These are phyloP conservation scores for Westerdykella aurantiaca DNA, from an alignment of 2,329 filamentous ascomycete species.

Conservation along the genomic window DNA sequence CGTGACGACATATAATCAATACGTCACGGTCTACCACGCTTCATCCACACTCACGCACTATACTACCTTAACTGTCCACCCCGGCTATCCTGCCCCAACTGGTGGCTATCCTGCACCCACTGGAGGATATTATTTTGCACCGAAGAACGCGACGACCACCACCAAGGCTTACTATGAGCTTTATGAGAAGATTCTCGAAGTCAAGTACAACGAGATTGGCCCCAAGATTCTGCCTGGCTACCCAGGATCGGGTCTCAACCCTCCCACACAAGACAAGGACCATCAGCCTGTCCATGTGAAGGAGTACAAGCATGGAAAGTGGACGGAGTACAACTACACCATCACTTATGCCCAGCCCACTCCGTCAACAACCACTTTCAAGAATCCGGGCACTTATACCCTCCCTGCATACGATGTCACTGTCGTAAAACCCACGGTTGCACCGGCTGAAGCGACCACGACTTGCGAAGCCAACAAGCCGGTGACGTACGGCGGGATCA, in stretches of 20 bases:
- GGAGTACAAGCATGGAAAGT: conserved; percentile 29
- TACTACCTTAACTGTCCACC: neutral
- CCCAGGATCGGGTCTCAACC: conserved; percentile 23
- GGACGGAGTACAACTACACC: conserved; percentile 18
- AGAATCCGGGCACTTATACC: conserved; percentile 25
- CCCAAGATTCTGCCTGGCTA: conserved; percentile 24
- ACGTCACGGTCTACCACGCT: conserved; percentile 24
- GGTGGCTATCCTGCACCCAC: conserved; percentile 5
- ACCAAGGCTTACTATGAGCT: conserved; percentile 26
- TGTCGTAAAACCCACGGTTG: conserved; percentile 14
- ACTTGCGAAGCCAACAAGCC: conserved; percentile 17
- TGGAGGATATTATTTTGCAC: conserved; percentile 1
- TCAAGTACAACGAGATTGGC: conserved; percentile 25
- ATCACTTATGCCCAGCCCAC: conserved; percentile 23
- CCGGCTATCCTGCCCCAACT: conserved; percentile 8
- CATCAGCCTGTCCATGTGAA: conserved; percentile 23
- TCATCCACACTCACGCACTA: conserved; percentile 21
- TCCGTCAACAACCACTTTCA: conserved; percentile 23
- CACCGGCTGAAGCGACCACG: conserved; percentile 18
- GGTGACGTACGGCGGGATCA: conserved; percentile 24
- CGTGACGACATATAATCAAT: conserved; percentile 23
- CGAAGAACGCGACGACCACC: conserved; percentile 10
- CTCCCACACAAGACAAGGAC: conserved; percentile 10
- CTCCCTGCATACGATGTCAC: conserved; percentile 23
- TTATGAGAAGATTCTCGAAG: conserved; percentile 25